These are phyloP conservation scores for Hymenoscyphus occultus DNA, from an alignment of 2,329 filamentous ascomycete genomes.

Conservation along the genomic window DNA sequence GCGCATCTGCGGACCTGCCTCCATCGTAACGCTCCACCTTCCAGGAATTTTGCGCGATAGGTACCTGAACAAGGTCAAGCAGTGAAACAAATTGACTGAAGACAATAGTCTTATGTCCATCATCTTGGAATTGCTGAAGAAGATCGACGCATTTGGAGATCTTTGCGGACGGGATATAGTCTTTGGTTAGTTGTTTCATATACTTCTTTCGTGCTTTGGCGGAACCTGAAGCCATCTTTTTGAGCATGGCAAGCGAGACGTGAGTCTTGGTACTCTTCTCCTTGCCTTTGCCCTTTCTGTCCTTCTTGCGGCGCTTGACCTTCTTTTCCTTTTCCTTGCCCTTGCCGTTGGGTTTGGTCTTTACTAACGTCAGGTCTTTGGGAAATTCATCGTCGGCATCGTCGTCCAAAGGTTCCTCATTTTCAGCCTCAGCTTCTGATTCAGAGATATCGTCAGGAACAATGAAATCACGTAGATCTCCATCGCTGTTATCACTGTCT, in stretches of 20 bases:
- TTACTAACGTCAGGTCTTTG: constrained; percentile 29
- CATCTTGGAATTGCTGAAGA: constrained; percentile 42
- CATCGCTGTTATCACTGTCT: constrained; percentile 39
- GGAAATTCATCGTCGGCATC: constrained; percentile 34
- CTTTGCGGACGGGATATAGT: constrained; percentile 74
- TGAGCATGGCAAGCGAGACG: constrained; percentile 60
- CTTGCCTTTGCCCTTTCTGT: constrained; percentile 41
- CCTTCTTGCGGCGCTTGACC: constrained; percentile 29
- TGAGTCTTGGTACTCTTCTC: constrained; percentile 34
- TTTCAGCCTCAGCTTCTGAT: constrained; percentile 26
- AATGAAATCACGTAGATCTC: constrained; percentile 53
- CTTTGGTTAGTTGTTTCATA: constrained; percentile 69
- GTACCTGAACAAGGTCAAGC: constrained; percentile 73
- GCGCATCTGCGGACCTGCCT: constrained; percentile 63
- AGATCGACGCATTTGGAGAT: constrained; percentile 67
- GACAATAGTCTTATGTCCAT: constrained; percentile 73
- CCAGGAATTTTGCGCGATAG: constrained; percentile 54
- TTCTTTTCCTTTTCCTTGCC: constrained; percentile 42
- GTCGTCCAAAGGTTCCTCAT: constrained; percentile 32
- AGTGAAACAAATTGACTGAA: constrained; percentile 81
- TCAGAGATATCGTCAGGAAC: constrained; percentile 45
- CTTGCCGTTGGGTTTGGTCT: constrained; percentile 33
- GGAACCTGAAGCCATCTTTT: constrained; percentile 63
- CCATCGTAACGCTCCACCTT: constrained; percentile 69
- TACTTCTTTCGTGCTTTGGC: constrained; percentile 63